phyloP scores from a whole-genome alignment of 306 rosid genomes.

The Ammopiptanthus mongolicus region DNA sequence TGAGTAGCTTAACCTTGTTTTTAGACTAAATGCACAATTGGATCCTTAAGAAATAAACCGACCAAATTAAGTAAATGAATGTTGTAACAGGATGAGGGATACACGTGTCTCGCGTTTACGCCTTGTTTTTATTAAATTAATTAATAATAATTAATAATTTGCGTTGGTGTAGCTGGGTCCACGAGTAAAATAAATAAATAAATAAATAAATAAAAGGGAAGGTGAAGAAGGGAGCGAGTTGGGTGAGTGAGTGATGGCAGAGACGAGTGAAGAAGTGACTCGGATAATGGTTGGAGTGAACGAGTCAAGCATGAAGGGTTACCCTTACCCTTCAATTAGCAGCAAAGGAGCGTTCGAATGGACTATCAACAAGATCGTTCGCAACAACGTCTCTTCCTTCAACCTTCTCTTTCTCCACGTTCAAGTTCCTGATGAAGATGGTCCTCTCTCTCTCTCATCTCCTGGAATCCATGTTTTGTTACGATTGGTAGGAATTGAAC shows the following conservation, averaged over 20 bases:
- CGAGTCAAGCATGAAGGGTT: slow-evolving; percentile 86
- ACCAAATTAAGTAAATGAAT: too few species aligned
- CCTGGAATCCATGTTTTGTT: too few species aligned
- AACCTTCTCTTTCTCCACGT: slow-evolving; percentile 77
- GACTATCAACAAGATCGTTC: slow-evolving; percentile 78
- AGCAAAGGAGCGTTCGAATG: slow-evolving; percentile 89
- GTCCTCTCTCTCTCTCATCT: slow-evolving; percentile 31
- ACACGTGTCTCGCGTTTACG: too few species aligned
- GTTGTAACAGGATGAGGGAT: too few species aligned
- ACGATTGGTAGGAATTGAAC: too few species aligned
- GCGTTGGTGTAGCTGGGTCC: too few species aligned
- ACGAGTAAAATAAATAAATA: background rate
- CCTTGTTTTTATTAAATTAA: too few species aligned
- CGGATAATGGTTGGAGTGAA: slow-evolving; percentile 80
- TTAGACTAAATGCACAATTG: too few species aligned
- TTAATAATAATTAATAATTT: too few species aligned
- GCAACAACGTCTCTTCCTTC: slow-evolving; percentile 57
- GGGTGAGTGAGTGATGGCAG: slow-evolving; percentile 13
- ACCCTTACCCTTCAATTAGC: slow-evolving; percentile 83
- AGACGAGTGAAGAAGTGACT: slow-evolving; percentile 27
- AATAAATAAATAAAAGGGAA: background rate
- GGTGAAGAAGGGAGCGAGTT: slow-evolving; percentile 2
- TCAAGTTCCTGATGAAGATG: slow-evolving; percentile 93
- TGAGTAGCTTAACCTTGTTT: too few species aligned
- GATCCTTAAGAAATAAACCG: too few species aligned